Percentiles rank a stretch among this genome's conserved stretches.
phyloP scores from a whole-genome alignment of 2,329 filamentous ascomycete genomes.

The Zasmidium angulare region DNA sequence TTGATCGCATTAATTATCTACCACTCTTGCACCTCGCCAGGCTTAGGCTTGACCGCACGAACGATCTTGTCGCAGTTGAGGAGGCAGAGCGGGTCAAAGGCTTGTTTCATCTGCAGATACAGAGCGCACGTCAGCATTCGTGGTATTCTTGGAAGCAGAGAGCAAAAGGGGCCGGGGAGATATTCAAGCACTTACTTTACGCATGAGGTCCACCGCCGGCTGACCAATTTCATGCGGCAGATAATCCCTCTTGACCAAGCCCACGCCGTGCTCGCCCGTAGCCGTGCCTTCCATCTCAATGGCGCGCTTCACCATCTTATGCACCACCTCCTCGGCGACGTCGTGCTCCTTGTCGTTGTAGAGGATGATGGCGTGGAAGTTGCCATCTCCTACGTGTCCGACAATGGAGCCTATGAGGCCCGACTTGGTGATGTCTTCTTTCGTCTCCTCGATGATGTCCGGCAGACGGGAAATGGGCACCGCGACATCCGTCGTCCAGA shows the following conservation, averaged over 20 bases:
- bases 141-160: background rate
- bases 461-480: conserved; percentile 71
- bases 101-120: conserved; percentile 66
- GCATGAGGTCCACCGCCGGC: conserved; percentile 76
- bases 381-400: conserved; percentile 73
- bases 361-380: conserved; percentile 68
- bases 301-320: conserved; percentile 82
- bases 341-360: conserved; percentile 67
- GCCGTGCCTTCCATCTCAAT: conserved; percentile 79
- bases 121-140: conserved; percentile 4
- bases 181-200: conserved; percentile 57
- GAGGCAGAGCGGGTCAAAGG: conserved; percentile 71
- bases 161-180: background rate
- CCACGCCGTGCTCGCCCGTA: conserved; percentile 81
- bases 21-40: conserved; percentile 48
- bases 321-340: conserved; percentile 69
- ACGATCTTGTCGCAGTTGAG: conserved; percentile 67
- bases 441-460: conserved; percentile 75
- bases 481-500: conserved; percentile 81
- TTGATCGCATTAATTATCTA: conserved; percentile 16
- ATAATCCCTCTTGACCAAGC: conserved; percentile 82
- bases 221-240: conserved; percentile 74
- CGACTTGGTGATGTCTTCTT: conserved; percentile 62
- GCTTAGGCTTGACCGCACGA: conserved; percentile 51
- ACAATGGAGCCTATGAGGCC: conserved; percentile 67